These are phyloP conservation scores for Lasiosphaeriaceae sp. DNA, from an alignment of 495 filamentous ascomycete species.

Conservation along the genomic window DNA sequence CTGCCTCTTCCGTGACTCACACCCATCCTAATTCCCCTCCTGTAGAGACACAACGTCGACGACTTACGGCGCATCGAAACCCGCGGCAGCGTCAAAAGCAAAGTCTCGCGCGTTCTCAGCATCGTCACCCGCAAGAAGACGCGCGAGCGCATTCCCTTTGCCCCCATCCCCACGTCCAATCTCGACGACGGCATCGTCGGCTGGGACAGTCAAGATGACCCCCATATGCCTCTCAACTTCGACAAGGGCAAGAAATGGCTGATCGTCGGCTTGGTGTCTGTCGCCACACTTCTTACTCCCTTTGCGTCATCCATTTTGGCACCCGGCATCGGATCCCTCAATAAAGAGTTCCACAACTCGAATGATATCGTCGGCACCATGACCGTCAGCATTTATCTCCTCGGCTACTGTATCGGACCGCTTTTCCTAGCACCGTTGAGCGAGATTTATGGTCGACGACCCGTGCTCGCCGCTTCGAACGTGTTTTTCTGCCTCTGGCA, in stretches of 20 bases:
- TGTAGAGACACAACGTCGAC: not conserved
- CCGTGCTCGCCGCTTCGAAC: slow-evolving; percentile 59
- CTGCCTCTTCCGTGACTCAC: not conserved
- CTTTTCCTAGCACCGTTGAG: slow-evolving; percentile 63
- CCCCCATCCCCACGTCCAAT: slow-evolving; percentile 38
- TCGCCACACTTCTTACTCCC: slow-evolving; percentile 57
- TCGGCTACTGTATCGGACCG: slow-evolving; percentile 43
- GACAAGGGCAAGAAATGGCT: slow-evolving; percentile 60
- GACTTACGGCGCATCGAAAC: slow-evolving; percentile 12
- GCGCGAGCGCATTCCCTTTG: slow-evolving; percentile 20
- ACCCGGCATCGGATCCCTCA: slow-evolving; percentile 52
- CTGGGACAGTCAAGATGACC: slow-evolving; percentile 63
- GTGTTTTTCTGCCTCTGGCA: slow-evolving; percentile 66
- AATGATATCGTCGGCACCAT: slow-evolving; percentile 32
- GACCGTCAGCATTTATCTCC: slow-evolving; percentile 42
- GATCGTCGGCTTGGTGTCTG: slow-evolving; percentile 49
- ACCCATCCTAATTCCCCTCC: not conserved
- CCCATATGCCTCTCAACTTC: slow-evolving; percentile 71
- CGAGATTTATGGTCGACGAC: slow-evolving; percentile 68
- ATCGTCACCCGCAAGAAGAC: slow-evolving; percentile 15
- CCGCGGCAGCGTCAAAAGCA: slow-evolving; percentile 15
- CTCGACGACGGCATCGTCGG: slow-evolving; percentile 48
- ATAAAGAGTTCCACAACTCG: slow-evolving; percentile 48
- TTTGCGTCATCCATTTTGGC: slow-evolving; percentile 65
- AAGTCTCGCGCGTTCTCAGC: slow-evolving; percentile 20